Evolutionary conservation across 129 eudicot genomes (phyloP), one percentile per base, ranked within the genome.

Genomic region (Artemisia tridentata): DNA sequence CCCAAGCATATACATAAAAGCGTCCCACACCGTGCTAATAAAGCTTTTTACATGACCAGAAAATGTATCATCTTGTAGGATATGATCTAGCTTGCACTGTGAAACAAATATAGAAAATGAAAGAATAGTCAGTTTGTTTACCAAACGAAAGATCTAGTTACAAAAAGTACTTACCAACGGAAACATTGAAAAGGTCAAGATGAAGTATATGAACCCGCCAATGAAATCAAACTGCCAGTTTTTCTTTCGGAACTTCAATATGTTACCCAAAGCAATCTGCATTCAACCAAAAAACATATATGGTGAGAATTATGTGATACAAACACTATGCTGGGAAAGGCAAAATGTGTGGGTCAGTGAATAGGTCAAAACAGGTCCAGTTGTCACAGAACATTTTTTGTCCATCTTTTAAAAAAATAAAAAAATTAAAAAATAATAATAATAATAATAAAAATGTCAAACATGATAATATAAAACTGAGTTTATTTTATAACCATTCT

Each of bases 221-320:
- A 93, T 89, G 82, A 89, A 75, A 67, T 93, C 98, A 71, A 93
- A 93, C 88, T 93, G 98, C 97, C 97, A 93, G 80, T 93, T 93
- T 80, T 93, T 89, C 88, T 93, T 87, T 23, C 98, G 84, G 65
- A 93, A 89, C 78, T 93, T 93, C 85, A 93, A 75, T 72, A 93
- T 93, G 63, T 93, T 93, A 64, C 98, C 98, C 68, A 85, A 63
- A 64, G 98, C 98, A 77, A 93, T 93, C 96, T 89, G 92, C 76
- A 66, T 5, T 11, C 57, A 71, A 18, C 18, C 38, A 46, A 47
- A 23, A 20, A 34, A 61, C 15, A 71, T 27, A 63, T 29, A 63
- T 20, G 3, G 49, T 38, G 12, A 34, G 23, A 63, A 63, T 63
- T 7, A 34, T 34, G 67, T 29, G 65, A 58, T 57, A 21, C 38